phyloP scores from a whole-genome alignment of 345 rosid species.

The Aquilaria malaccensis region DNA sequence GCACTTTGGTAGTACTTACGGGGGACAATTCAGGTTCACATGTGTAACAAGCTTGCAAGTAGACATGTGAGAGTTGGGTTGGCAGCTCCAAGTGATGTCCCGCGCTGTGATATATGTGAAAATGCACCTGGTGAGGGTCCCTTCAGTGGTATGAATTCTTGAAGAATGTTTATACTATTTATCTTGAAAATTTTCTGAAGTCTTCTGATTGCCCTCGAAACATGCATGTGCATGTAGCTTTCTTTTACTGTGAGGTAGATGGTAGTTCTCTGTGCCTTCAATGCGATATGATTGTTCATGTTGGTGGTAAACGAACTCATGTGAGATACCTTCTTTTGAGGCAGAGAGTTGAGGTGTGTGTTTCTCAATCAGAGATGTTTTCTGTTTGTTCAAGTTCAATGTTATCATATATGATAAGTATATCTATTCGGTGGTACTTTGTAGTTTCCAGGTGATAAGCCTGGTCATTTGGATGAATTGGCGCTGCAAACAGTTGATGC shows the following conservation, averaged over 20 bases:
- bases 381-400: neutral
- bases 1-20: too few species aligned
- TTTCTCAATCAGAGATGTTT: constrained; percentile 10
- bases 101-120: constrained; percentile 79
- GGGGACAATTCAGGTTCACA: constrained; percentile 49
- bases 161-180: neutral
- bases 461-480: constrained; percentile 36
- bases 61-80: constrained; percentile 76
- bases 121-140: constrained; percentile 63
- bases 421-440: constrained; percentile 7
- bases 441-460: constrained; percentile 78
- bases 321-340: constrained; percentile 62
- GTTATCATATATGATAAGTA: neutral
- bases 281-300: constrained; percentile 88
- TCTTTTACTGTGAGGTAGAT: constrained; percentile 85
- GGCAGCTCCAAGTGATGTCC: constrained; percentile 67
- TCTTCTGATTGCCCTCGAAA: constrained; percentile 15
- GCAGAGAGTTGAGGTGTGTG: constrained; percentile 80
- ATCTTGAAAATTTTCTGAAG: constrained; percentile 14
- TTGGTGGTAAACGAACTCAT: constrained; percentile 85
- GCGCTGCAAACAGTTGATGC: constrained; percentile 24
- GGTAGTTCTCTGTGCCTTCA: constrained; percentile 85
- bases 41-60: constrained; percentile 84
- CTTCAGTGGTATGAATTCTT: constrained; percentile 2
- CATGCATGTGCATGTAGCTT: constrained; percentile 34